Conservation (phyloP, 495 filamentous ascomycete species). For the Geopyxis carbonaria region DNA sequence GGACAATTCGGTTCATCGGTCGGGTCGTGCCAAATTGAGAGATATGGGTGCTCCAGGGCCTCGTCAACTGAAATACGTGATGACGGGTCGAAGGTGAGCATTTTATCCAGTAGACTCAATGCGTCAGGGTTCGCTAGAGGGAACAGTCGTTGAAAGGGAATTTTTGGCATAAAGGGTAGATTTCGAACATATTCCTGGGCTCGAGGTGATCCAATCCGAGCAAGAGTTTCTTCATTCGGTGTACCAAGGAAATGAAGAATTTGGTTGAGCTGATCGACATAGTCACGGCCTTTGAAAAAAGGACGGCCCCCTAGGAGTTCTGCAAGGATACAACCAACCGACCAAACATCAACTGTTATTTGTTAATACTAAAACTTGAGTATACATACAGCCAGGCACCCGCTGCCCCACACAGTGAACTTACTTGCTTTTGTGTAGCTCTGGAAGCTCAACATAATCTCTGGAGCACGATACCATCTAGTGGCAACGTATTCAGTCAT, state of each 20-base stretch:
- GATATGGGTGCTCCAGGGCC: conserved; percentile 87
- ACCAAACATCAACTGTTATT: conserved; percentile 62
- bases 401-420: conserved; percentile 29
- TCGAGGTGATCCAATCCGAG: conserved; percentile 83
- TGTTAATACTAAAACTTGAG: background rate
- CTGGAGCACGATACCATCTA: conserved; percentile 94
- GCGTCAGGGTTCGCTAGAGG: conserved; percentile 91
- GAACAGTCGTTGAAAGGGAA: conserved; percentile 75
- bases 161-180: conserved; percentile 88
- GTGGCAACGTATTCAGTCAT: conserved; percentile 99
- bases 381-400: background rate
- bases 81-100: conserved; percentile 93
- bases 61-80: conserved; percentile 81
- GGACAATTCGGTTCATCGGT: conserved; percentile 88
- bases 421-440: conserved; percentile 98
- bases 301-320: conserved; percentile 90
- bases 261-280: conserved; percentile 97
- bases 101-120: conserved; percentile 80
- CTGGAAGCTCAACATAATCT: conserved; percentile 99
- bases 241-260: conserved; percentile 97
- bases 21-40: conserved; percentile 96
- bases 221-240: conserved; percentile 84
- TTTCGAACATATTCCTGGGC: conserved; percentile 98
- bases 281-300: conserved; percentile 98
- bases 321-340: conserved; percentile 91